A percentile compares a stretch with the other conserved stretches of the same genome.
Evolutionary conservation across 768 basidiomycete genomes (phyloP).

Genomic region (Rhodotorula taiwanensis): DNA sequence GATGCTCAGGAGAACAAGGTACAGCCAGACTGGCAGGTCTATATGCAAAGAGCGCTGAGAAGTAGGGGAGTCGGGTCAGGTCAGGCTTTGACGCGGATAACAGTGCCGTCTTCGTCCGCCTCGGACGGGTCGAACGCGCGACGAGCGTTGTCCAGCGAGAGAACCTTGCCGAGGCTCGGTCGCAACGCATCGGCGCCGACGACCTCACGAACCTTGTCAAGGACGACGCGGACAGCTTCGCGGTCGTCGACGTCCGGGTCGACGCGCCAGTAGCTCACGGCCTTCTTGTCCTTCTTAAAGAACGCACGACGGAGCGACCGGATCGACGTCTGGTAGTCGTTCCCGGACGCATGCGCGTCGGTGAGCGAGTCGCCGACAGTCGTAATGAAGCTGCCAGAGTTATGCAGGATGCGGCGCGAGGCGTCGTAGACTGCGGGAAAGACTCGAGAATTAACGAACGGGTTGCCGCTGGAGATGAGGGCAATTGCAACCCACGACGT

Average conservation of each 20-base stretch:
- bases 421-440: constrained; percentile 41
- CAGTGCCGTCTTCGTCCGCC: constrained; percentile 8
- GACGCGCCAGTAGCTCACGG: constrained; percentile 32
- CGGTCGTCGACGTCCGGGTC: constrained; percentile 32
- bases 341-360: too few species aligned
- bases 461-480: not conserved
- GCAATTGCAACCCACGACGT: constrained; percentile 11
- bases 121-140: constrained; percentile 24
- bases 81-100: constrained; percentile 14
- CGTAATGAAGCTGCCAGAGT: constrained; percentile 36
- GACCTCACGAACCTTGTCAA: constrained; percentile 38
- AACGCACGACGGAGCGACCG: constrained; percentile 40
- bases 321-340: constrained; percentile 19
- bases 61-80: not conserved
- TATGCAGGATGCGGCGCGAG: constrained; percentile 37
- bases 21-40: not conserved
- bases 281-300: constrained; percentile 40
- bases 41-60: too few species aligned
- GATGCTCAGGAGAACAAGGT: too few species aligned
- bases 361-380: constrained; percentile 25
- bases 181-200: constrained; percentile 24
- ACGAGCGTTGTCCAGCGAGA: constrained; percentile 24
- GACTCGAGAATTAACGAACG: too few species aligned
- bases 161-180: constrained; percentile 26
- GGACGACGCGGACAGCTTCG: constrained; percentile 34